Evolutionary conservation across 2,329 filamentous ascomycete genomes (phyloP).

Genomic region (Camptophora hylomeconis): DNA sequence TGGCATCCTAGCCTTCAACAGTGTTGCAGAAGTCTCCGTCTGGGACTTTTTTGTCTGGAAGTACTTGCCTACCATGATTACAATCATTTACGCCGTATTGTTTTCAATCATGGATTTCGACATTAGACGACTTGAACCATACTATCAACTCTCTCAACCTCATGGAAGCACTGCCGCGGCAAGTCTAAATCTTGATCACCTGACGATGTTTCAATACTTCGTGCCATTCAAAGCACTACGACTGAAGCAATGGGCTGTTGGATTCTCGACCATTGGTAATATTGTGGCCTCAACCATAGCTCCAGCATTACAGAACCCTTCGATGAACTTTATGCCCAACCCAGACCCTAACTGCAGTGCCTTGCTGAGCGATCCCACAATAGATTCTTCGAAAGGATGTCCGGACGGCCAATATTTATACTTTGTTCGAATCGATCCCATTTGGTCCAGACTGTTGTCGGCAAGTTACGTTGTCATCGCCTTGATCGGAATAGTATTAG

Average conservation of each 20-base stretch:
- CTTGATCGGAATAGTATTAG: constrained; percentile 27
- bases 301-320: constrained; percentile 34
- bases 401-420: constrained; percentile 17
- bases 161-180: constrained; percentile 21
- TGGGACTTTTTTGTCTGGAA: constrained; percentile 25
- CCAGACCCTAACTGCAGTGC: constrained; percentile 20
- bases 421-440: constrained; percentile 29
- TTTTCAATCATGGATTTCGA: constrained; percentile 39
- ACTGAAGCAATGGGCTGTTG: constrained; percentile 35
- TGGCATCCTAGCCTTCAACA: constrained; percentile 21
- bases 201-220: constrained; percentile 34
- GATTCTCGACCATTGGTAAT: constrained; percentile 32
- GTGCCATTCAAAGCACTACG: constrained; percentile 32
- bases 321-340: constrained; percentile 26
- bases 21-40: constrained; percentile 18
- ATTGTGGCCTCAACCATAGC: constrained; percentile 32
- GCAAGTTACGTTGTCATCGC: constrained; percentile 28
- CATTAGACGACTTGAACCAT: constrained; percentile 37
- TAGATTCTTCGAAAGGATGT: constrained; percentile 8
- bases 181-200: constrained; percentile 37
- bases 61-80: constrained; percentile 32
- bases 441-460: constrained; percentile 33
- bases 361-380: too few species aligned
- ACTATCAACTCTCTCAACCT: constrained; percentile 28
- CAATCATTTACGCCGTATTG: constrained; percentile 35